A percentile compares a stretch with the other conserved stretches of the same genome.
Evolutionary conservation across 352 stramenopile genomes (phyloP).

Genomic region (Phytophthora vignae): DNA sequence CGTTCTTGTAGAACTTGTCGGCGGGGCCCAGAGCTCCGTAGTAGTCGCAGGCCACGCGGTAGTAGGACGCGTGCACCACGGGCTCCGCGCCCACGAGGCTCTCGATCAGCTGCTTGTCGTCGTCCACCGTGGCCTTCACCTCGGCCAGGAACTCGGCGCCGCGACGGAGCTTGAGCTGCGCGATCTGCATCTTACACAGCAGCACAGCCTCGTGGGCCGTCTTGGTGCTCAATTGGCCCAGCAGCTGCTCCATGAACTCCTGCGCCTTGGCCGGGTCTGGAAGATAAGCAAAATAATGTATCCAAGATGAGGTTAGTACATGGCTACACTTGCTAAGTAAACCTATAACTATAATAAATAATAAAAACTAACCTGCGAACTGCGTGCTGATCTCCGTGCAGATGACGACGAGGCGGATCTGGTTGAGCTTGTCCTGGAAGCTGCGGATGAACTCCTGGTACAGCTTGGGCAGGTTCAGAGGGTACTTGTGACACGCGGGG

Average conservation of each 20-base stretch:
- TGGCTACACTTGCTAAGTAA: conserved; percentile 14
- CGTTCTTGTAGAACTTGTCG: conserved; percentile 97
- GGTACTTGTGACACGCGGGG: conserved; percentile 64
- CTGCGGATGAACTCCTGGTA: conserved; percentile 95
- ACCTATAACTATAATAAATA: conserved; percentile 6
- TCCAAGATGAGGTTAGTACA: conserved; percentile 11
- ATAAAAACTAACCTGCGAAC: conserved; percentile 46
- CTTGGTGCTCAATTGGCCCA: conserved; percentile 65
- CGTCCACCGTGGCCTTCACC: conserved; percentile 76
- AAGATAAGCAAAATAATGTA: conserved; percentile 6
- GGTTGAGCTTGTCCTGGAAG: conserved; percentile 97
- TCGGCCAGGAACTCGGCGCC: conserved; percentile 61
- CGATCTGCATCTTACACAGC: conserved; percentile 84
- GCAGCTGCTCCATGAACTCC: conserved; percentile 74
- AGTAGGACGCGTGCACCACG: conserved; percentile 94
- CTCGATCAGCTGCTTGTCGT: conserved; percentile 80
- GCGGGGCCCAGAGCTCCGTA: conserved; percentile 92
- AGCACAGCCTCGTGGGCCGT: conserved; percentile 71
- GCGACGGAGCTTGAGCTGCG: conserved; percentile 73
- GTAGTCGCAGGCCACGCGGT: conserved; percentile 93
- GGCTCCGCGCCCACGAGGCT: conserved; percentile 88
- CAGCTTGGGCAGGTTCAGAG: conserved; percentile 72
- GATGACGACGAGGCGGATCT: conserved; percentile 93
- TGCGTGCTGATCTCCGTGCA: conserved; percentile 90
- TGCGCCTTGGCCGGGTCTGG: conserved; percentile 71